Conservation (phyloP, 1,284 basidiomycete genomes). For the Spongispora temasekensis region DNA sequence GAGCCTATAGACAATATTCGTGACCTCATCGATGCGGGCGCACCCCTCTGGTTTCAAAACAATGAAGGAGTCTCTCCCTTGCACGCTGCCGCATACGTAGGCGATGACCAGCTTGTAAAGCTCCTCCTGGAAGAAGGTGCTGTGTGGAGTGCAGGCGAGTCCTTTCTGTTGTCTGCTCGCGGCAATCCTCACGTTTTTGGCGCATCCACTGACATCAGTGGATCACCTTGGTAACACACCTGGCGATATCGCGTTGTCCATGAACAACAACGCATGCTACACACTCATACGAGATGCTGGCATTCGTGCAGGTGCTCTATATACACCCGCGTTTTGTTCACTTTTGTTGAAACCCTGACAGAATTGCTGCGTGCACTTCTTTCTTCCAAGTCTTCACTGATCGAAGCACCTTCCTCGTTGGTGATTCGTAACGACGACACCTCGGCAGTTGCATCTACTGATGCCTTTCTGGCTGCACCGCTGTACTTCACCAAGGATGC, state of each 20-base stretch:
- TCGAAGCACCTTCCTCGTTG: slow-evolving; percentile 46
- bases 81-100: slow-evolving; percentile 86
- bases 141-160: slow-evolving; percentile 85
- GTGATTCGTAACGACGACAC: slow-evolving; percentile 58
- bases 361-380: slow-evolving; percentile 70
- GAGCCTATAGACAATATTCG: slow-evolving; percentile 52
- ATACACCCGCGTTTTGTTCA: neutral
- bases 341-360: slow-evolving; percentile 30
- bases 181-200: neutral
- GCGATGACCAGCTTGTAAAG: slow-evolving; percentile 63
- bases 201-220: slow-evolving; percentile 49
- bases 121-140: slow-evolving; percentile 81
- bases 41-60: slow-evolving; percentile 92
- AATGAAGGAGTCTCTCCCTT: slow-evolving; percentile 81
- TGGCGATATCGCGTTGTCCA: slow-evolving; percentile 84
- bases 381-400: slow-evolving; percentile 42
- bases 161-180: neutral
- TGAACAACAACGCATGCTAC: slow-evolving; percentile 78
- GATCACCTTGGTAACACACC: slow-evolving; percentile 81
- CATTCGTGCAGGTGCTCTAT: slow-evolving; percentile 70
- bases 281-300: slow-evolving; percentile 82
- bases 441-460: slow-evolving; percentile 74
- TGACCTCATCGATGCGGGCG: slow-evolving; percentile 64
- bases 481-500: slow-evolving; percentile 74
- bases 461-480: slow-evolving; percentile 72